A percentile compares a stretch with the other conserved stretches of the same genome.
Conservation (phyloP, 208 protist genomes). For the Trypanosoma mega region DNA sequence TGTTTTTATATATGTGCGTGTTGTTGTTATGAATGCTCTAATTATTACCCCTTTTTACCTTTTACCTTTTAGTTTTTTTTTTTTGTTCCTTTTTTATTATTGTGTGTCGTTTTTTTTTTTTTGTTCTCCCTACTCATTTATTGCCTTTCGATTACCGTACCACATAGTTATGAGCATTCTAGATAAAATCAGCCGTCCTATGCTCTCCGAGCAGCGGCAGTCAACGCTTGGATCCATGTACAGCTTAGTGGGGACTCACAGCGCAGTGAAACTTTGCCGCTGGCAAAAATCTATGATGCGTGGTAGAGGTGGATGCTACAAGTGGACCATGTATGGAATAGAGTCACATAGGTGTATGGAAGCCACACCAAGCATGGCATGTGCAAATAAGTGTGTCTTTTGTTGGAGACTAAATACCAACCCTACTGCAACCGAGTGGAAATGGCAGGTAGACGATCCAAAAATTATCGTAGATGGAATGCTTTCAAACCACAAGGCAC, state of each 20-base stretch:
- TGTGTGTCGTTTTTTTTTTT: too few relatives aligned
- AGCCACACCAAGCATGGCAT: conserved; percentile 95
- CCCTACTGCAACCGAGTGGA: conserved; percentile 89
- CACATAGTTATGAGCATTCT: conserved; percentile 6
- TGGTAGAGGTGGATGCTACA: conserved; percentile 96
- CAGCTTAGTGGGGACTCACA: conserved; percentile 93
- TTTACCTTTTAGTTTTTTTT: not conserved
- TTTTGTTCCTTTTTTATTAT: not conserved
- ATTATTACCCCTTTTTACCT: not conserved
- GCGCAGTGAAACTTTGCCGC: conserved; percentile 96
- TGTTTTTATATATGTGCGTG: not conserved
- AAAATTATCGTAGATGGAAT: conserved; percentile 82
- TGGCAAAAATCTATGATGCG: conserved; percentile 98
- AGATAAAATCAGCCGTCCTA: conserved; percentile 42
- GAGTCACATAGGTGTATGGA: conserved; percentile 96
- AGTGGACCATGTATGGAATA: conserved; percentile 98
- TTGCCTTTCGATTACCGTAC: not conserved
- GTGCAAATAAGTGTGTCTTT: conserved; percentile 96
- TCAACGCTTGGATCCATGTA: conserved; percentile 80
- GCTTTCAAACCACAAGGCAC: conserved; percentile 68
- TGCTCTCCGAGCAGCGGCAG: conserved; percentile 75
- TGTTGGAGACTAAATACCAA: conserved; percentile 95
- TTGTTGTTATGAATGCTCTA: not conserved
- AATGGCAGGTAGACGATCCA: conserved; percentile 93
- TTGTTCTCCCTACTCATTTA: too few relatives aligned